Percentiles rank a stretch among this genome's conserved stretches.
These are phyloP conservation scores for Alternaria hordeiaustralica DNA, from an alignment of 2,329 filamentous ascomycete species.

Conservation along the genomic window DNA sequence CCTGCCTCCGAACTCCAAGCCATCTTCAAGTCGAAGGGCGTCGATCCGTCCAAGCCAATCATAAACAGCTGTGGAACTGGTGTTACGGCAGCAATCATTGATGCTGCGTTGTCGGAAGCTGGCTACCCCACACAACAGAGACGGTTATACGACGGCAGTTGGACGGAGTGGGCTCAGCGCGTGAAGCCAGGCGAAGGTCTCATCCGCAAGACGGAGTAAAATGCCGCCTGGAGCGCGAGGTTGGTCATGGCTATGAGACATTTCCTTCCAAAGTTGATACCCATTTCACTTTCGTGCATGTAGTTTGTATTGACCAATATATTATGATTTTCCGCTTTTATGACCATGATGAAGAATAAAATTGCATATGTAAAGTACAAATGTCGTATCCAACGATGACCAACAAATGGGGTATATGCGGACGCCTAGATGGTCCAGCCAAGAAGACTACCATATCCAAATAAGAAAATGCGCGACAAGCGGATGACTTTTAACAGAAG, in stretches of 20 bases:
- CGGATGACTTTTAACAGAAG: neutral
- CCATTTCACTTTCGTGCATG: constrained; percentile 1
- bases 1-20: constrained; percentile 73
- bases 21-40: constrained; percentile 78
- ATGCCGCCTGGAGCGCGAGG: no score
- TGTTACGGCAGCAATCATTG: constrained; percentile 89
- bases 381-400: neutral
- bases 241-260: neutral
- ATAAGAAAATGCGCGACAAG: neutral
- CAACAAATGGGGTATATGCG: neutral
- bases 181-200: constrained; percentile 67
- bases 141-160: constrained; percentile 92
- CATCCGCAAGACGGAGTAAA: constrained; percentile 59
- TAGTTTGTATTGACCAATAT: neutral
- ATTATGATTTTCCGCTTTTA: neutral
- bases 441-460: neutral
- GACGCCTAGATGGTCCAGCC: neutral
- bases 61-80: constrained; percentile 92
- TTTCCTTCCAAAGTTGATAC: constrained; percentile 11
- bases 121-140: constrained; percentile 73
- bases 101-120: constrained; percentile 82
- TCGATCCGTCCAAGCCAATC: constrained; percentile 81
- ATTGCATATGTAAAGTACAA: neutral
- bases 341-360: neutral
- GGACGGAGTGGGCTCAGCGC: constrained; percentile 85